Evolutionary conservation across 768 basidiomycete species (phyloP), one percentile per base, ranked within the genome.

Genomic region (Mycena capillaripes): DNA sequence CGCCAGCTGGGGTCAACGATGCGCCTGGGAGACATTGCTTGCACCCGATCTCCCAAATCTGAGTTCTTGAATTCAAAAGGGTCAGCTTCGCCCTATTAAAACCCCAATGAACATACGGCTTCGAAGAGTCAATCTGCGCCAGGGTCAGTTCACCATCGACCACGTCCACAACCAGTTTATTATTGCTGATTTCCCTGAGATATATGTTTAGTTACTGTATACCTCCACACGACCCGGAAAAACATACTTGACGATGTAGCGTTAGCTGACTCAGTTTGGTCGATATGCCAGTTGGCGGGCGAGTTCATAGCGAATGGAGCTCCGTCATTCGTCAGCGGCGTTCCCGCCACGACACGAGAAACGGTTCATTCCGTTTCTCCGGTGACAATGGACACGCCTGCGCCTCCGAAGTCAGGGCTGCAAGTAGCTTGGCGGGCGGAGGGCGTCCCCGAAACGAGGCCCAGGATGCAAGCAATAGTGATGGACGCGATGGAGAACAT

Each of bases 11-110:
- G 30, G 69, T 65, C 5, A 62, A 70, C 27, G 69, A 62, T 32
- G 69, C 69, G 21, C 69, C 69, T 1, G 38, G n/a, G 42, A 64
- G 19, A 46, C 71, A 72, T 34, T 68, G 58, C 36, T 56, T 36
- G 59, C 71, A 72, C 17, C 62, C 14, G 32, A 72, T 72, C 21
- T 67, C 66, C 66, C 65, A 72, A 19, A 72, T 40, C 29, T 72
- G 71, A 2, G 56, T 42, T 21, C 70, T 71, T 30, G 14, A 32
- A 11, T 4, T 23, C 12, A 65, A 25, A 4, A 10, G 38, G n/a
- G 12, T 40, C 27, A 32, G 63, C 27, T 42, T 21, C 3, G 10
- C 29, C 34, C 25, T 12, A 23, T 5, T 25, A 2, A 27, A 42
- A 6, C 14, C 9, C 21, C 23, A 21, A 5, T n/a, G n/a, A n/a